phyloP scores from a whole-genome alignment of 2,329 filamentous ascomycete species.

The Aotearoamyces nothofagi region DNA sequence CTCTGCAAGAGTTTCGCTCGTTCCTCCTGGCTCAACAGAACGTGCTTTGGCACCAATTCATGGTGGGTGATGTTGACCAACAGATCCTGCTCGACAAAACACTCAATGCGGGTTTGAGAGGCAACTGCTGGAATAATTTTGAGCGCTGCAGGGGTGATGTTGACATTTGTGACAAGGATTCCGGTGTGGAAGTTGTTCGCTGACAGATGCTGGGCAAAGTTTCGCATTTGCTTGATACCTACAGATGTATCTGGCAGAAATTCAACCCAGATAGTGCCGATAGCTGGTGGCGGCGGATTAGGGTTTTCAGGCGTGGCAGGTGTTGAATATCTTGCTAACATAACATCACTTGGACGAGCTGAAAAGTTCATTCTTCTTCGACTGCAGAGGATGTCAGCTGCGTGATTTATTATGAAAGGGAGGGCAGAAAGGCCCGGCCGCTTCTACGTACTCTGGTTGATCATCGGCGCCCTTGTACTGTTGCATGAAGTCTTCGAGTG shows the following conservation, averaged over 20 bases:
- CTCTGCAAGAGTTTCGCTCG: slow-evolving; percentile 73
- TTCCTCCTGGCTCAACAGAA: slow-evolving; percentile 80
- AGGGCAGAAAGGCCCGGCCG: slow-evolving; percentile 1
- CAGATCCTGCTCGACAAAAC: slow-evolving; percentile 89
- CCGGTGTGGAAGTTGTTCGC: slow-evolving; percentile 75
- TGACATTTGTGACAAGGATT: slow-evolving; percentile 72
- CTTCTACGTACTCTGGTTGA: slow-evolving; percentile 50
- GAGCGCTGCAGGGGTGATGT: slow-evolving; percentile 74
- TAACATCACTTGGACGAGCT: slow-evolving; percentile 66
- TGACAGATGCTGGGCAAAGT: slow-evolving; percentile 71
- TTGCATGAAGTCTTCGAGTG: slow-evolving; percentile 63
- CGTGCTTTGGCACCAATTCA: slow-evolving; percentile 88
- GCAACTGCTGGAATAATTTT: slow-evolving; percentile 72
- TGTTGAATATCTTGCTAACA: slow-evolving; percentile 73
- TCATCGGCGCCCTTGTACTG: slow-evolving; percentile 62
- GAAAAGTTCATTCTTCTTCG: slow-evolving; percentile 78
- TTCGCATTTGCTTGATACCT: slow-evolving; percentile 83
- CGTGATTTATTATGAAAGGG: slow-evolving; percentile 9
- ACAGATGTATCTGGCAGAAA: slow-evolving; percentile 71
- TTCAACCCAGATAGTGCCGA: slow-evolving; percentile 85
- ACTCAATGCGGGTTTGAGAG: slow-evolving; percentile 70
- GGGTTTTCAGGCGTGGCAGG: slow-evolving; percentile 54
- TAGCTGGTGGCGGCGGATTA: slow-evolving; percentile 51
- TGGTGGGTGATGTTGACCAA: slow-evolving; percentile 97
- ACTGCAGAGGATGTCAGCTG: slow-evolving; percentile 28